phyloP scores from a whole-genome alignment of 768 basidiomycete species.

The Trametes gibbosa region DNA sequence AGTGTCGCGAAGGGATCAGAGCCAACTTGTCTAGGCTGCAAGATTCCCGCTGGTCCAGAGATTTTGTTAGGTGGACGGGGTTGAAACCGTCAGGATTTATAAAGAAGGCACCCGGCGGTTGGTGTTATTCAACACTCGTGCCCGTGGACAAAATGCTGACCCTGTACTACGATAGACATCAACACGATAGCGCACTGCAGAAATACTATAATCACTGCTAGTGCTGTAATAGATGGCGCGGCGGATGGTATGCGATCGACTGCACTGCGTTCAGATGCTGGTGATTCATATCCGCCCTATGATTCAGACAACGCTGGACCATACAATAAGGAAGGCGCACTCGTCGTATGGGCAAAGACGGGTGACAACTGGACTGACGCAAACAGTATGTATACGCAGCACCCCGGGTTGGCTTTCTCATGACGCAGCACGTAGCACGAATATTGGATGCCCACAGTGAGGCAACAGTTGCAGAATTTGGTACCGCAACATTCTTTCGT shows the following conservation, averaged over 20 bases:
- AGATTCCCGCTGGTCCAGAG: neutral
- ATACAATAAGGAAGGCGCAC: slow-evolving; percentile 5
- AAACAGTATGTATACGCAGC: neutral
- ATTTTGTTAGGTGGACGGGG: neutral
- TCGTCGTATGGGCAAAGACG: neutral
- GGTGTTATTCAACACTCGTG: neutral
- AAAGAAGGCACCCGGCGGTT: neutral
- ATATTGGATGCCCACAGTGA: neutral
- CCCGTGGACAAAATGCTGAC: neutral
- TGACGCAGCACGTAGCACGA: neutral
- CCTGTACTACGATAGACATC: slow-evolving; percentile 36
- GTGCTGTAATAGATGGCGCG: slow-evolving; percentile 45
- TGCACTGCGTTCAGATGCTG: too few species aligned
- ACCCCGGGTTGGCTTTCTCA: neutral
- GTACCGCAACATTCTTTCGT: neutral
- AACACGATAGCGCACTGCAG: slow-evolving; percentile 49
- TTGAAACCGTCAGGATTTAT: neutral
- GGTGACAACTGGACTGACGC: neutral
- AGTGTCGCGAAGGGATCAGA: neutral
- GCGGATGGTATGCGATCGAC: neutral
- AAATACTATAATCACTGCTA: slow-evolving; percentile 42
- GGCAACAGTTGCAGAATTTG: neutral
- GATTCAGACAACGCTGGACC: neutral
- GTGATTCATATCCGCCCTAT: too few species aligned
- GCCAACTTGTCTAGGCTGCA: neutral